Evolutionary conservation across 768 basidiomycete genomes (phyloP).

Genomic region (Hericium coralloides): DNA sequence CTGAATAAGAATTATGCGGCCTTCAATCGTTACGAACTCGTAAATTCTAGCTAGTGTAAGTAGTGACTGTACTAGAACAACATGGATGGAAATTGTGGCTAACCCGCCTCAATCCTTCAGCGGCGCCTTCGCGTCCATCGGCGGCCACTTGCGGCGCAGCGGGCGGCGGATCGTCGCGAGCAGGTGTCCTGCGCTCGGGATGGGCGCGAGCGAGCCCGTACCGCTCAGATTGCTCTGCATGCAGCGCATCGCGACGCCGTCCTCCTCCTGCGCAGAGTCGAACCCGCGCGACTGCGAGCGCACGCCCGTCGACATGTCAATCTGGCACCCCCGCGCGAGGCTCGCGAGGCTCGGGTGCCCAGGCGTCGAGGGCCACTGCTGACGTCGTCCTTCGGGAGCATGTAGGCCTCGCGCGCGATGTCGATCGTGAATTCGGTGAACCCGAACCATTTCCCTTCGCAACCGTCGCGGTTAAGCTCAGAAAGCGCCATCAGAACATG

Average conservation of each 20-base stretch:
- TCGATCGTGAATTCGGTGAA: conserved; percentile 62
- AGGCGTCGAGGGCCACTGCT: conserved; percentile 19
- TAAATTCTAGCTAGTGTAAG: not conserved
- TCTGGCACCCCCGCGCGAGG: conserved; percentile 44
- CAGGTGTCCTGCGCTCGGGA: conserved; percentile 4
- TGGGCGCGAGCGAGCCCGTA: conserved; percentile 18
- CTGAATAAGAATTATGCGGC: too few relatives aligned
- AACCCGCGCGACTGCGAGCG: too few relatives aligned
- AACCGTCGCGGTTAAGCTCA: conserved; percentile 78
- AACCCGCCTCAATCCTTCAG: not conserved
- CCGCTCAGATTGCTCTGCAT: conserved; percentile 75
- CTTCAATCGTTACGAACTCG: not conserved
- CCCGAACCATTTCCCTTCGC: conserved; percentile 83
- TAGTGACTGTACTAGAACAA: not conserved
- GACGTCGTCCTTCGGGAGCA: conserved; percentile 27
- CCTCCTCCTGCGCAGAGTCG: too few relatives aligned
- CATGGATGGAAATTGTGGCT: too few relatives aligned
- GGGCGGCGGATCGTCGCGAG: conserved; percentile 10
- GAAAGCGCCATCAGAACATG: conserved; percentile 85
- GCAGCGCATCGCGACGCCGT: conserved; percentile 74
- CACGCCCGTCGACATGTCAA: conserved; percentile 92
- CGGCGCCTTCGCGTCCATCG: conserved; percentile 4
- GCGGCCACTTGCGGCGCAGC: conserved; percentile 3
- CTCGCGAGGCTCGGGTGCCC: not conserved
- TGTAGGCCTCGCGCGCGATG: conserved; percentile 31